Percentiles rank a stretch among this genome's conserved stretches.
Evolutionary conservation across 1,139 yeast species (phyloP).

Genomic region (Taiozyma sp.): DNA sequence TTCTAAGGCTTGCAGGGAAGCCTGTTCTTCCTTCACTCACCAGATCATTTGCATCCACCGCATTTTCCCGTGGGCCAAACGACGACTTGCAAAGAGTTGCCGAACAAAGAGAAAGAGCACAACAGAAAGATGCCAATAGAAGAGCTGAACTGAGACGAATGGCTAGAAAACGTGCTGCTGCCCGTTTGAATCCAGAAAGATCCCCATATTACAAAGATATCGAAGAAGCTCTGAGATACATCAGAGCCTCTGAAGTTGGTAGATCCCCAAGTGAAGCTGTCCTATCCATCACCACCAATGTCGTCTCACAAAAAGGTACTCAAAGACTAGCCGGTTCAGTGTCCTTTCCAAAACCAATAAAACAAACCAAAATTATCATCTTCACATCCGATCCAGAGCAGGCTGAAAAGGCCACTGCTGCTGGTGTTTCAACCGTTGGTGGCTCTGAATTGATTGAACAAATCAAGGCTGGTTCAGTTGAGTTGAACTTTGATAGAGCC

Average conservation of each 20-base stretch:
- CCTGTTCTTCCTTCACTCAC: neutral
- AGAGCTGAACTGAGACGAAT: constrained; percentile 22
- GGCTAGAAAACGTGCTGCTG: constrained; percentile 22
- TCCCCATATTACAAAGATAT: constrained; percentile 53
- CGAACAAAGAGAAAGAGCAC: constrained; percentile 24
- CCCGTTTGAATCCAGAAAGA: constrained; percentile 21
- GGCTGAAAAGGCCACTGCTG: constrained; percentile 46
- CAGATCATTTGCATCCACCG: constrained; percentile 11
- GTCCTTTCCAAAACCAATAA: constrained; percentile 70
- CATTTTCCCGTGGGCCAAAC: constrained; percentile 15
- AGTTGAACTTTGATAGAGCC: constrained; percentile 66
- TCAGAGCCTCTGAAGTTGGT: constrained; percentile 91
- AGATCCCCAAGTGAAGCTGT: constrained; percentile 66
- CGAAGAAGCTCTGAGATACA: constrained; percentile 66
- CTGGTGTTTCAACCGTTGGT: constrained; percentile 64
- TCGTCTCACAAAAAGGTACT: constrained; percentile 79
- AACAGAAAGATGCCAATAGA: constrained; percentile 19
- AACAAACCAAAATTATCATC: constrained; percentile 59
- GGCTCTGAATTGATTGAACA: constrained; percentile 66
- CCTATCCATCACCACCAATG: constrained; percentile 57
- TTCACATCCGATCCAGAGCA: constrained; percentile 57
- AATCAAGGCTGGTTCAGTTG: constrained; percentile 45
- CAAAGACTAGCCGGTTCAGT: constrained; percentile 73
- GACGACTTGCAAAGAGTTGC: constrained; percentile 24
- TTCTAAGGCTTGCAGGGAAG: neutral